A percentile compares a stretch with the other conserved stretches of the same genome.
phyloP scores from a whole-genome alignment of 176 grass and related monocot genomes.

The Oryza glaberrima region DNA sequence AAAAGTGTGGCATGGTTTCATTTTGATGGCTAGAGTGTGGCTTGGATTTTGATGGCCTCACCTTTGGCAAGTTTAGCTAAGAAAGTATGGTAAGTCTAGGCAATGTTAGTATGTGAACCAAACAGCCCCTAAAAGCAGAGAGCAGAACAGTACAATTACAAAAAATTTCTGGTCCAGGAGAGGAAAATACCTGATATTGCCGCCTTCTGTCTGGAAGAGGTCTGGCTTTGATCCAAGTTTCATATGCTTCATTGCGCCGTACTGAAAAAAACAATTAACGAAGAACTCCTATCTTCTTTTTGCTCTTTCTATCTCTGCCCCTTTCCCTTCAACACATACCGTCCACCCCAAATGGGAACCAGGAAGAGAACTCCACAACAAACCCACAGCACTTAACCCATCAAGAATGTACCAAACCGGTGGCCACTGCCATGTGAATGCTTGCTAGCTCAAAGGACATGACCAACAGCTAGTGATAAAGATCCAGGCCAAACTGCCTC shows the following conservation, averaged over 20 bases:
- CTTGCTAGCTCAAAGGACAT: slow-evolving; percentile 42
- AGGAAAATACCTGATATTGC: slow-evolving; percentile 61
- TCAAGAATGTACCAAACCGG: slow-evolving; percentile 59
- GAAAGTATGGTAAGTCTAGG: too few relatives aligned
- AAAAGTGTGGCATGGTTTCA: too few relatives aligned
- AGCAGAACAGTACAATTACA: neutral
- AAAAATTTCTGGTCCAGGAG: neutral
- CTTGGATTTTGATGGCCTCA: too few relatives aligned
- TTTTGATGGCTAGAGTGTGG: too few relatives aligned
- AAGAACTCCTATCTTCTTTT: slow-evolving; percentile 13
- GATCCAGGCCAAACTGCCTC: slow-evolving; percentile 52
- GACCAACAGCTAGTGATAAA: slow-evolving; percentile 56
- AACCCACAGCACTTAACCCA: slow-evolving; percentile 59
- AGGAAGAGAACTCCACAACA: slow-evolving; percentile 49
- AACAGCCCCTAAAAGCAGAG: neutral
- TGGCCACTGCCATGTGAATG: slow-evolving; percentile 45
- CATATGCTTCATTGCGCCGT: slow-evolving; percentile 93
- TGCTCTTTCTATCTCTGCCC: slow-evolving; percentile 18
- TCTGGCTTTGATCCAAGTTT: slow-evolving; percentile 98
- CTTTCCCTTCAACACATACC: slow-evolving; percentile 30
- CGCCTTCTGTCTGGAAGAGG: slow-evolving; percentile 82
- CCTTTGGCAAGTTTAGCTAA: too few relatives aligned
- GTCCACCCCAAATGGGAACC: slow-evolving; percentile 30
- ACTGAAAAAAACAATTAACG: slow-evolving; percentile 18
- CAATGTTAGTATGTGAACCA: too few relatives aligned